Evolutionary conservation across 2,329 filamentous ascomycete genomes (phyloP).

Genomic region (Venturia pyrina): DNA sequence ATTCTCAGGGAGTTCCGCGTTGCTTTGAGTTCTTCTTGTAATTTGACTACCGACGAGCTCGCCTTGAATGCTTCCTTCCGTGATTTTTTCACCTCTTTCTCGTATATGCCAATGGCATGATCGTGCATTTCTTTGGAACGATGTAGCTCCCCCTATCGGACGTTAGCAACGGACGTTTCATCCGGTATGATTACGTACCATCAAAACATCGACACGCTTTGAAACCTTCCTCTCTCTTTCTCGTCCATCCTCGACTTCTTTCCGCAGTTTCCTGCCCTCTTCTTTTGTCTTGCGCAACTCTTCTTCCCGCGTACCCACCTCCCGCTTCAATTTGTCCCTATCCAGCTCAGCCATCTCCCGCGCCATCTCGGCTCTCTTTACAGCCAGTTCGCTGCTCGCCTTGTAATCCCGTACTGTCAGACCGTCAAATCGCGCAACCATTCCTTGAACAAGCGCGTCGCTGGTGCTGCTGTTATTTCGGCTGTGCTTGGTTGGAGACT

Average conservation of each 20-base stretch:
- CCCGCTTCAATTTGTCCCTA: conserved; percentile 36
- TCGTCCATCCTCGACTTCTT: conserved; percentile 53
- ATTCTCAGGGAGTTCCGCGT: conserved; percentile 45
- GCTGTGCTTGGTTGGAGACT: conserved; percentile 19
- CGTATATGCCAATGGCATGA: conserved; percentile 43
- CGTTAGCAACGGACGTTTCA: conserved; percentile 31
- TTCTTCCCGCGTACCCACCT: conserved; percentile 61
- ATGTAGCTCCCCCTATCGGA: conserved; percentile 55
- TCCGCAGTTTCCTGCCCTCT: conserved; percentile 46
- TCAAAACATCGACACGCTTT: conserved; percentile 57
- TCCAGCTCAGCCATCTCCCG: conserved; percentile 26
- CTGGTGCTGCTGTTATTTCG: conserved; percentile 24
- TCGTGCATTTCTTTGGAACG: conserved; percentile 57
- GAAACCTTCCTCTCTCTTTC: conserved; percentile 57
- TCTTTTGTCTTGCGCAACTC: conserved; percentile 55
- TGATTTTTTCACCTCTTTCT: conserved; percentile 61
- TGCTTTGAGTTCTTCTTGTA: conserved; percentile 64
- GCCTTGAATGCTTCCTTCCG: conserved; percentile 67
- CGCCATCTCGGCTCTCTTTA: conserved; percentile 34
- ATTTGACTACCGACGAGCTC: conserved; percentile 57
- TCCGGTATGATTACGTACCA: conserved; percentile 44
- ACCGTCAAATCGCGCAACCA: conserved; percentile 63
- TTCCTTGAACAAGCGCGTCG: conserved; percentile 28
- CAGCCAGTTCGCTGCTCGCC: conserved; percentile 32
- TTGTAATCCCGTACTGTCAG: conserved; percentile 44